phyloP scores from a whole-genome alignment of 2,329 filamentous ascomycete genomes.

The Lizonia empirigonia region DNA sequence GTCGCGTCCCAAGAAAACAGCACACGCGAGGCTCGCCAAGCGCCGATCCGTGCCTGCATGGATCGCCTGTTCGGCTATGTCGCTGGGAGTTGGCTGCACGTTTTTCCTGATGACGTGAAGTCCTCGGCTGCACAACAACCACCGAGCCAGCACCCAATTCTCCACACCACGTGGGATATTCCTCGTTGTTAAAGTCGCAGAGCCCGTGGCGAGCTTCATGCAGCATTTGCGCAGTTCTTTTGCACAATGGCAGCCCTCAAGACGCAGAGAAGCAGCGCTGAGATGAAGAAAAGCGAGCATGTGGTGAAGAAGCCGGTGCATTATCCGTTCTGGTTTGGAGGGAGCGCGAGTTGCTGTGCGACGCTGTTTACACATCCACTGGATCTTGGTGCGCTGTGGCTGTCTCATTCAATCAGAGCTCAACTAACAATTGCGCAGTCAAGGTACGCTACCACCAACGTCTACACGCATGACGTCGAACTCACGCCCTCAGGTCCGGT shows the following conservation, averaged over 20 bases:
- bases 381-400: constrained; percentile 72
- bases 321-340: constrained; percentile 82
- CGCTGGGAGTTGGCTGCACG: constrained; percentile 20
- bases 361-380: constrained; percentile 91
- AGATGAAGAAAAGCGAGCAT: constrained; percentile 51
- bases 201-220: constrained; percentile 35
- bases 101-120: constrained; percentile 36
- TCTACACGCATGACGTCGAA: constrained; percentile 4
- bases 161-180: constrained; percentile 3
- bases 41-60: constrained; percentile 15
- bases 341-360: constrained; percentile 89
- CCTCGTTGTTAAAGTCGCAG: constrained; percentile 15
- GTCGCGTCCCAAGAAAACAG: constrained; percentile 20
- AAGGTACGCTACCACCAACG: constrained; percentile 46
- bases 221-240: constrained; percentile 21
- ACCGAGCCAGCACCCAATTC: constrained; percentile 21
- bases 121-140: constrained; percentile 32
- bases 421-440: constrained; percentile 47
- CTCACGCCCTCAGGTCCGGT: constrained; percentile 67
- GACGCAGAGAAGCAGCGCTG: constrained; percentile 40
- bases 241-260: constrained; percentile 49
- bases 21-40: constrained; percentile 33
- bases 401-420: background rate
- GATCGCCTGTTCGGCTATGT: constrained; percentile 20
- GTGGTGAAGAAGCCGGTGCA: constrained; percentile 50